A percentile compares a stretch with the other conserved stretches of the same genome.
Conservation (phyloP, 768 basidiomycete species). For the Panaeolus cyanescens region DNA sequence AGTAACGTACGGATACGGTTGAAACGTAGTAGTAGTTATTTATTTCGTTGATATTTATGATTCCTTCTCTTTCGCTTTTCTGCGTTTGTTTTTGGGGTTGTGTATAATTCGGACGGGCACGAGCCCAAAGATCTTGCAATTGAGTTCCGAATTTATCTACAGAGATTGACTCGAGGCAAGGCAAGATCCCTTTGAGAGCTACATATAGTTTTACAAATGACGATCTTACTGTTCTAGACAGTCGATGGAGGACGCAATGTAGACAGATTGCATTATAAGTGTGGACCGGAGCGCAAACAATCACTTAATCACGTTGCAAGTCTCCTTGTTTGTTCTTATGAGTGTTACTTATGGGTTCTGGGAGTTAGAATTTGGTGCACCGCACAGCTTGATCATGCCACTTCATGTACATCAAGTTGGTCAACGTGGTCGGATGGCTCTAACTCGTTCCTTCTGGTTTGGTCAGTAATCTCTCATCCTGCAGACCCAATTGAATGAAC, state of each 20-base stretch:
- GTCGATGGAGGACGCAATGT: no score
- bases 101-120: background rate
- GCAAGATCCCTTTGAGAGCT: background rate
- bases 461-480: background rate
- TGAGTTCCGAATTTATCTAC: background rate
- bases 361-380: background rate
- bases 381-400: background rate
- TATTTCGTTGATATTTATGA: slow-evolving; percentile 1
- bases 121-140: background rate
- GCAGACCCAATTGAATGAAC: background rate
- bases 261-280: no score
- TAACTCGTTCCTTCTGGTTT: background rate
- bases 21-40: slow-evolving; percentile 2
- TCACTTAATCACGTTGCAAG: background rate
- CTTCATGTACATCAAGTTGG: slow-evolving; percentile 1
- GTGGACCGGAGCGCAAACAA: no score
- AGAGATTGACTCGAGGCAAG: background rate
- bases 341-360: background rate
- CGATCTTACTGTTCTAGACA: no score
- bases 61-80: background rate
- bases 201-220: no score
- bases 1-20: background rate
- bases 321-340: background rate
- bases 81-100: background rate
- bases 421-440: background rate